phyloP scores from a whole-genome alignment of 768 basidiomycete genomes.

The Kwoniella europaea region DNA sequence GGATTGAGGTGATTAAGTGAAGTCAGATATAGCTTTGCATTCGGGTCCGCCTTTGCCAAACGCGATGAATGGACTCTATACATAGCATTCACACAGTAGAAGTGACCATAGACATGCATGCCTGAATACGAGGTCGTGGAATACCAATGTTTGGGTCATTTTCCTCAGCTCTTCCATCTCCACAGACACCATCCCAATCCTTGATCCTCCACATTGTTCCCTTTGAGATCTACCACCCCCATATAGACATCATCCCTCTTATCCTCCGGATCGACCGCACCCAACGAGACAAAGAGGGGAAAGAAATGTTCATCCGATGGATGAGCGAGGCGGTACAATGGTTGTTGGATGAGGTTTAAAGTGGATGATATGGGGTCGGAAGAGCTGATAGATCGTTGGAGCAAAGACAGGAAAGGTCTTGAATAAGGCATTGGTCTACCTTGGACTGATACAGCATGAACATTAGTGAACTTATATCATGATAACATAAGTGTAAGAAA shows the following conservation, averaged over 20 bases:
- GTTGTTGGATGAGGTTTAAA: conserved; percentile 64
- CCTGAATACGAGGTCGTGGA: too few relatives aligned
- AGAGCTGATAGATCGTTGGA: conserved; percentile 23
- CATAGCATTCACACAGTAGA: too few relatives aligned
- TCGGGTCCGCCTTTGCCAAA: too few relatives aligned
- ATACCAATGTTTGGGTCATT: too few relatives aligned
- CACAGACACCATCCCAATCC: conserved; percentile 48
- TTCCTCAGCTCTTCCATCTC: conserved; percentile 4
- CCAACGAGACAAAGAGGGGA: conserved; percentile 76
- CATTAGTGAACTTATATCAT: not conserved
- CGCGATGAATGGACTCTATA: too few relatives aligned
- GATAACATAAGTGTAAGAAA: too few relatives aligned
- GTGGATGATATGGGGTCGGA: conserved; percentile 7
- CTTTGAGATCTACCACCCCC: conserved; percentile 26
- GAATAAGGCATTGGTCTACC: conserved; percentile 32
- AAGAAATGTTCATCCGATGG: conserved; percentile 82
- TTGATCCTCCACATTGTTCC: conserved; percentile 20
- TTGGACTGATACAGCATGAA: conserved; percentile 23
- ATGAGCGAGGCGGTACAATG: conserved; percentile 70
- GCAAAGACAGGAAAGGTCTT: conserved; percentile 33
- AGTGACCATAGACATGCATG: too few relatives aligned
- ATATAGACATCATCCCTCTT: conserved; percentile 40
- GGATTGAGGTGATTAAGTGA: conserved; percentile 55
- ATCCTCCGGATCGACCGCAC: conserved; percentile 60
- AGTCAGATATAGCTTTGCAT: too few relatives aligned